These are phyloP conservation scores for Phoma sp. DNA, from an alignment of 2,329 filamentous ascomycete species.

Conservation along the genomic window DNA sequence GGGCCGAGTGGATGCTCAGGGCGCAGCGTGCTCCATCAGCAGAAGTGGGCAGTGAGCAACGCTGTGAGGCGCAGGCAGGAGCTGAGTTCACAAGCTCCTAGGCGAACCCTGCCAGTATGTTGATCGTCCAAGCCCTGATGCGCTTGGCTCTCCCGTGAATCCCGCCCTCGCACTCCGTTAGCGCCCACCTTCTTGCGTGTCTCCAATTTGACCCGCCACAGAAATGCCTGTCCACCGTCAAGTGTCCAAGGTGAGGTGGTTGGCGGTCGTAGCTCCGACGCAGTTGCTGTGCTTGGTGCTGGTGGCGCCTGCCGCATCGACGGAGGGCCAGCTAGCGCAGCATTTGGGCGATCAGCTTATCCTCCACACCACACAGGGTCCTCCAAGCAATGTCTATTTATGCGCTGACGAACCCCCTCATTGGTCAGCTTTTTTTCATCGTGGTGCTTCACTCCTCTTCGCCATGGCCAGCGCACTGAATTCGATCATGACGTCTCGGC, in stretches of 20 bases:
- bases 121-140: constrained; percentile 17
- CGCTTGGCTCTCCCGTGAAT: constrained; percentile 16
- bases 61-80: constrained; percentile 23
- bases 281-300: constrained; percentile 4
- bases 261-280: not conserved
- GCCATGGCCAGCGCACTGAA: constrained; percentile 18
- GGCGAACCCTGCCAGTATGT: constrained; percentile 14
- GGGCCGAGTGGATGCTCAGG: constrained; percentile 15
- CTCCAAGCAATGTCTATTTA: constrained; percentile 20
- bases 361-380: constrained; percentile 5
- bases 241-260: not conserved
- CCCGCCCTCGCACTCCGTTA: constrained; percentile 10
- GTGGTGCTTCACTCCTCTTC: constrained; percentile 14
- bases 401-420: constrained; percentile 20
- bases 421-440: constrained; percentile 21
- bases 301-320: constrained; percentile 8
- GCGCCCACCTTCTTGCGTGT: constrained; percentile 14
- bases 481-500: constrained; percentile 17
- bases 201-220: constrained; percentile 11
- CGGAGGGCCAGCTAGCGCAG: constrained; percentile 9
- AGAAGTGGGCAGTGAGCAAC: constrained; percentile 15
- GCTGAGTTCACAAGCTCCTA: constrained; percentile 16
- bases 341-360: constrained; percentile 15
- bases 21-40: constrained; percentile 19
- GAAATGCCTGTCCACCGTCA: not conserved